Conservation (phyloP, 306 rosid genomes). For the Prunus armeniaca region DNA sequence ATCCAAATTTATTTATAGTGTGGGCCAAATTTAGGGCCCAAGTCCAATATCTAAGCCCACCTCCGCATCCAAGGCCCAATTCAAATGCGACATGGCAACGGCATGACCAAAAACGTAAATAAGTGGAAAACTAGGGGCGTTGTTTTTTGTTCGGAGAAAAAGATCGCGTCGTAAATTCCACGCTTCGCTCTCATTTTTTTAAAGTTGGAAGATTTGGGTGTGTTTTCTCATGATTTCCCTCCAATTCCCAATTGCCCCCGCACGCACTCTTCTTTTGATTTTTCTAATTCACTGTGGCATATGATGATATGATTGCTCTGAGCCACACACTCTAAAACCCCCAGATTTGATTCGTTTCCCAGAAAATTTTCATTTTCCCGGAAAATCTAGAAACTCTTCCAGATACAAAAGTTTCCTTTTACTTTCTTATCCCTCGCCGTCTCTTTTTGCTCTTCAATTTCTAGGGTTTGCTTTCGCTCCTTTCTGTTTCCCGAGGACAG, state of each 20-base stretch:
- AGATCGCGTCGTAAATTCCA: background rate
- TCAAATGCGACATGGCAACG: background rate
- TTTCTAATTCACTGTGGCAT: background rate
- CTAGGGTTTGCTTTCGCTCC: constrained; percentile 10
- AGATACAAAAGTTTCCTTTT: background rate
- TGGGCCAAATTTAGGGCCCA: background rate
- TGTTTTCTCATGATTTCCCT: constrained; percentile 26
- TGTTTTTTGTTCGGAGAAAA: background rate
- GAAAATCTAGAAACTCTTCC: background rate
- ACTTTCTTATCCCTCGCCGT: background rate
- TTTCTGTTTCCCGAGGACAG: background rate
- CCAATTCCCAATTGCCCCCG: constrained; percentile 5
- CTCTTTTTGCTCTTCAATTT: background rate
- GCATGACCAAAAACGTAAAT: background rate
- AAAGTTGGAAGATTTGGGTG: background rate
- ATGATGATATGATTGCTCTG: background rate
- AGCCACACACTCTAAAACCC: background rate
- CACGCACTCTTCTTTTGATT: background rate
- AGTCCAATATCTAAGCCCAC: background rate
- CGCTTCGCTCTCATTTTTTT: constrained; percentile 13
- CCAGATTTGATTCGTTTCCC: background rate
- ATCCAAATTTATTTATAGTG: no score
- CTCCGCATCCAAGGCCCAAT: background rate
- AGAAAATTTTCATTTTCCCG: constrained; percentile 3
- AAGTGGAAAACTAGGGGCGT: background rate